Conservation (phyloP, 2,329 filamentous ascomycete species). For the Xylaria digitata region DNA sequence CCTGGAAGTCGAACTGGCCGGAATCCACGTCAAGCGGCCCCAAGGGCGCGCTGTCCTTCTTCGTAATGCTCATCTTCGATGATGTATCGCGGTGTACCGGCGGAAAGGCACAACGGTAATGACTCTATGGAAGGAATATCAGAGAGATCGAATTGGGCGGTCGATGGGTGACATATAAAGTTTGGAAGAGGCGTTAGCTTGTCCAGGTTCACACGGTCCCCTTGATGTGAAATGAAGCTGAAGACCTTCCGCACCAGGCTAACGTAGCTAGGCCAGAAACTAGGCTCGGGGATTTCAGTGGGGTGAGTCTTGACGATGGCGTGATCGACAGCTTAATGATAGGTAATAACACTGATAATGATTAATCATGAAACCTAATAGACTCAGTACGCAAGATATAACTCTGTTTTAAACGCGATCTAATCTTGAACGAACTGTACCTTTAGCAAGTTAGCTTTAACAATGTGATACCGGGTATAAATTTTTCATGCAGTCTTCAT, state of each 20-base stretch:
- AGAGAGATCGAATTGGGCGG: background rate
- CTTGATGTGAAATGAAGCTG: constrained; percentile 16
- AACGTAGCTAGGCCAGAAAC: constrained; percentile 10
- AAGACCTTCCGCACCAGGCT: constrained; percentile 8
- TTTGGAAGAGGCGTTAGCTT: constrained; percentile 8
- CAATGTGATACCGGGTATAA: too few relatives aligned
- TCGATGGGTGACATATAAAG: constrained; percentile 4
- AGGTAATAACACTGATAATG: too few relatives aligned
- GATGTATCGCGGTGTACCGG: background rate
- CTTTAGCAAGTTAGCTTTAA: too few relatives aligned
- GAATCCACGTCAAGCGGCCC: constrained; percentile 34
- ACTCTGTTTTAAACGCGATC: constrained; percentile 9
- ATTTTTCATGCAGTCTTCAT: too few relatives aligned
- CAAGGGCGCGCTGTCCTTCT: constrained; percentile 25
- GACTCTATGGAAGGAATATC: background rate
- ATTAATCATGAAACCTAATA: too few relatives aligned
- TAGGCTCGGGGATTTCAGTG: constrained; percentile 10
- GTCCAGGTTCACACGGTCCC: background rate
- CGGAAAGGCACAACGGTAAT: background rate
- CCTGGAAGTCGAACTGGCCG: constrained; percentile 52
- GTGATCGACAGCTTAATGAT: constrained; percentile 25
- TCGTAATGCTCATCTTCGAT: constrained; percentile 30
- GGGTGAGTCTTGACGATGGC: constrained; percentile 27
- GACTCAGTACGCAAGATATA: constrained; percentile 19
- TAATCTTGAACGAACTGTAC: background rate